Base-by-base conservation (phyloP, 768 basidiomycete species). In the Polyporus arcularius region DNA sequence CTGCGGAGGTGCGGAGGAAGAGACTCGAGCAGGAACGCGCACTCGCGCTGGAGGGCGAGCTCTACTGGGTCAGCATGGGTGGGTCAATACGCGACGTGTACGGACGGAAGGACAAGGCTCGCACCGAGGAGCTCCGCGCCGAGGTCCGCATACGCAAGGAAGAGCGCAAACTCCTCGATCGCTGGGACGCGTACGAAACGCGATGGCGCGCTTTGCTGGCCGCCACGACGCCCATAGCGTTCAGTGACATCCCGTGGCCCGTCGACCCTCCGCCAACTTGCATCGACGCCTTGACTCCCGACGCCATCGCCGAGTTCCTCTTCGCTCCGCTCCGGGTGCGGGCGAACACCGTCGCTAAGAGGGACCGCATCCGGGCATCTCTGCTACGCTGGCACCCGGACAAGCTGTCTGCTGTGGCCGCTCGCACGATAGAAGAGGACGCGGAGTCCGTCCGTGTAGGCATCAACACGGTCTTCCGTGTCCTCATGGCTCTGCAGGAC, bases 341-440 rank as follows among this genome's bases (percentile, higher is more conserved):
- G 50, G 73, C 74, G 21, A 77, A 74, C 32, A 72, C 64, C 0
- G 73, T 73, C 39, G 80, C 80, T 56, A 61, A 71, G 65, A 83
- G 79, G 72, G 85, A 85, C 46, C 75, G 82, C 42, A 73, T 90
- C 6, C 79, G 88, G 38, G 79, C 78, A 50, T 84, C 86, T 0
- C 71, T 92, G 46, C 71, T 90, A 57, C 78, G 85, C 9, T 89
- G 86, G 82, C 87, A 88, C 67, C 87, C 88, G 1, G 87, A 89
- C 69, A 88, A 88, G 73, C 74, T 83, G 64, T 76, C 79, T 4
- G 57, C 63, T 2, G 60, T 86, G 15, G 65, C 85, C n/a, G 62
- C 69, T 15, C 76, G 78, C 39, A 78, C 84, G 8, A 70, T 71
- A 1, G 74, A 76, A 2, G 75, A 77, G n/a, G 82, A 86, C 58